These are phyloP conservation scores for Ocimum tenuiflorum DNA, from an alignment of 257 asterid species.

Conservation along the genomic window DNA sequence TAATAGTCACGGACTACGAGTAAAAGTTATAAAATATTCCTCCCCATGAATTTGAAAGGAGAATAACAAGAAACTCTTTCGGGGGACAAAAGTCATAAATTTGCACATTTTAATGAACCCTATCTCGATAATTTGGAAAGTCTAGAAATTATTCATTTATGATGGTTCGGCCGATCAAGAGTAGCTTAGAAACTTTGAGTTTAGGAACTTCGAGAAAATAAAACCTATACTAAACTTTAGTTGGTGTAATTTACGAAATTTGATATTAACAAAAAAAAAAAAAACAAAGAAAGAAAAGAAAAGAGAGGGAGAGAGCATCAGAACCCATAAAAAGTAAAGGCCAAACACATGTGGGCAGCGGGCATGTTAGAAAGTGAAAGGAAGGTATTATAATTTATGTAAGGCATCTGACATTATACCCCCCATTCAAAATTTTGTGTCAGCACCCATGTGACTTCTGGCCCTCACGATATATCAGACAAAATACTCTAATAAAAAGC, in stretches of 20 bases:
- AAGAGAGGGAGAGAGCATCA: constrained; percentile 13
- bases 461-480: constrained; percentile 37
- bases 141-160: background rate
- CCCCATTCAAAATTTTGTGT: constrained; percentile 20
- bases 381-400: constrained; percentile 19
- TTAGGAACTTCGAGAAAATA: too few species aligned
- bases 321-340: constrained; percentile 29
- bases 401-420: background rate
- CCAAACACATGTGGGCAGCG: constrained; percentile 36
- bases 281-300: constrained; percentile 11
- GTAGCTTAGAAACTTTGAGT: too few species aligned
- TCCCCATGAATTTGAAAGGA: too few species aligned
- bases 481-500: constrained; percentile 29
- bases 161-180: background rate
- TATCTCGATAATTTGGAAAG: background rate
- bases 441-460: constrained; percentile 43
- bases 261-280: background rate
- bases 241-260: too few species aligned
- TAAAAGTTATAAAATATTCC: too few species aligned
- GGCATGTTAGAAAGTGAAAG: constrained; percentile 41
- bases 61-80: background rate
- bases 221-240: background rate
- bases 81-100: background rate
- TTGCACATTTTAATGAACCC: background rate
- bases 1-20: too few species aligned